phyloP scores from a whole-genome alignment of 148 eudicot species.

The Amaranthus palmeri region DNA sequence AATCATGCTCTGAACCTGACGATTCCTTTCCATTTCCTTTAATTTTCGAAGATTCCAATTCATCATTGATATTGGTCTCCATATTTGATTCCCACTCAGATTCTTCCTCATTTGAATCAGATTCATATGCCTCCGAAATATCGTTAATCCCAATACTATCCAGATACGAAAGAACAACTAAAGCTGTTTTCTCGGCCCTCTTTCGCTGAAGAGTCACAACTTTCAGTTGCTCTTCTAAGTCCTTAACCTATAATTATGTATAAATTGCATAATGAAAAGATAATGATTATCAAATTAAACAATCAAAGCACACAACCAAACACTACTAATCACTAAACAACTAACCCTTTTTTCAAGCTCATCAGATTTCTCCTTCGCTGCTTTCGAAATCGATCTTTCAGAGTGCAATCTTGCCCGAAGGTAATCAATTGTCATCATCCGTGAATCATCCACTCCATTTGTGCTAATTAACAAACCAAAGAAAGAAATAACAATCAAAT shows the following conservation, averaged over 20 bases:
- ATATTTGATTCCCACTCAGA: slow-evolving; percentile 36
- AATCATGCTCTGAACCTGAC: slow-evolving; percentile 61
- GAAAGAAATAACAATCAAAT: background rate
- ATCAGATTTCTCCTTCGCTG: slow-evolving; percentile 77
- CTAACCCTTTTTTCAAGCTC: slow-evolving; percentile 83
- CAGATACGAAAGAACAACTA: slow-evolving; percentile 60
- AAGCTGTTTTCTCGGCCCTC: slow-evolving; percentile 81
- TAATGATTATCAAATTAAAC: background rate
- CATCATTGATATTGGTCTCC: slow-evolving; percentile 30
- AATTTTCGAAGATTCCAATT: slow-evolving; percentile 20
- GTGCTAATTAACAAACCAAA: slow-evolving; percentile 29
- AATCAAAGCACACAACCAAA: background rate
- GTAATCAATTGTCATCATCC: slow-evolving; percentile 62
- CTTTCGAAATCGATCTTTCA: slow-evolving; percentile 75
- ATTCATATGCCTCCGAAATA: slow-evolving; percentile 55
- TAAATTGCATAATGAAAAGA: slow-evolving; percentile 6
- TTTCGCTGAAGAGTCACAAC: slow-evolving; percentile 65
- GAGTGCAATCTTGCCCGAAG: slow-evolving; percentile 77
- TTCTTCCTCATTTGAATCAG: slow-evolving; percentile 56
- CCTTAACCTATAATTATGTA: slow-evolving; percentile 43
- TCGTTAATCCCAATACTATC: slow-evolving; percentile 60
- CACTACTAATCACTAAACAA: slow-evolving; percentile 24
- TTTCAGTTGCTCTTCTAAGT: slow-evolving; percentile 77
- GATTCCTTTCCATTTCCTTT: slow-evolving; percentile 35
- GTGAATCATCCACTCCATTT: slow-evolving; percentile 42